Evolutionary conservation across 495 filamentous ascomycete species (phyloP).

Genomic region (Oidiodendron maius): DNA sequence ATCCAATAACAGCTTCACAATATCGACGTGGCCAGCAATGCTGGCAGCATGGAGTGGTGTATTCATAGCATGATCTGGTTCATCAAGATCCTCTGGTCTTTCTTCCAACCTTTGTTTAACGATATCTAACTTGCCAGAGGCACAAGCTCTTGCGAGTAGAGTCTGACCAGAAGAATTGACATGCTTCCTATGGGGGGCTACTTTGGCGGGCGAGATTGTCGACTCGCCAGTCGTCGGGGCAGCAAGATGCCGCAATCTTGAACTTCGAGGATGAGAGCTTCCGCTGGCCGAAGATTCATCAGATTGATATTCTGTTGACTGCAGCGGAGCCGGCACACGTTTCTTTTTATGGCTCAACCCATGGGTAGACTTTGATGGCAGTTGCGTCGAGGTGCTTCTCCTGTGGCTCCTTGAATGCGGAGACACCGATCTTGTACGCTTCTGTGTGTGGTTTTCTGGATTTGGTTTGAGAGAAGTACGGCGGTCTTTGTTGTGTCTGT

Average conservation of each 20-base stretch:
- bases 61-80: constrained; percentile 88
- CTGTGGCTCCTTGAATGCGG: constrained; percentile 53
- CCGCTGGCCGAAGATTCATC: constrained; percentile 69
- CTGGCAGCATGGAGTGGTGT: constrained; percentile 89
- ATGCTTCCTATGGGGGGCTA: constrained; percentile 69
- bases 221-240: constrained; percentile 48
- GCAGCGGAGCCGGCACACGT: constrained; percentile 49
- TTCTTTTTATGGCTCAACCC: constrained; percentile 51
- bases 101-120: constrained; percentile 65
- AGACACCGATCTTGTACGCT: constrained; percentile 56
- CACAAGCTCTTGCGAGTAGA: constrained; percentile 75
- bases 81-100: constrained; percentile 78
- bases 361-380: constrained; percentile 36
- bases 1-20: constrained; percentile 75
- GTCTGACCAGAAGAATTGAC: constrained; percentile 83
- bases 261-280: constrained; percentile 62
- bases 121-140: constrained; percentile 64
- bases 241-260: constrained; percentile 58
- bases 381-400: constrained; percentile 60
- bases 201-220: constrained; percentile 59
- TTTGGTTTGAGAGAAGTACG: constrained; percentile 8
- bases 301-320: constrained; percentile 63
- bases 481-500: constrained; percentile 10
- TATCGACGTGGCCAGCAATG: constrained; percentile 71
- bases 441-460: constrained; percentile 10